Percentiles rank a stretch among this genome's conserved stretches.
Conservation (phyloP, 257 asterid genomes). For the Nicotiana undulata region DNA sequence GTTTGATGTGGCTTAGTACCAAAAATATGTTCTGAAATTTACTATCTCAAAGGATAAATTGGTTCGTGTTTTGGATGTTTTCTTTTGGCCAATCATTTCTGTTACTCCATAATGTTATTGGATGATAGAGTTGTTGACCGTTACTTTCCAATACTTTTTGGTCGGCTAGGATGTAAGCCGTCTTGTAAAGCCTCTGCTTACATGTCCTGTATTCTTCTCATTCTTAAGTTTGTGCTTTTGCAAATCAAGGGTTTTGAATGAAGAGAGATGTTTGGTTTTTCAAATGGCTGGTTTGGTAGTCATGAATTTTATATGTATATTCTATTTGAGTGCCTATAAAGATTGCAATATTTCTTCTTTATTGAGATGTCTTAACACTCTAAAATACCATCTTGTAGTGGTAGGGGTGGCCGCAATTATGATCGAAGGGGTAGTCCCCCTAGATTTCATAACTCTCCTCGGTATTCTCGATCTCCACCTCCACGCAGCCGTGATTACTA, state of each 20-base stretch:
- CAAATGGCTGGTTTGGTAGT: not conserved
- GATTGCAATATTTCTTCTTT: not conserved
- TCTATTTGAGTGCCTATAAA: not conserved
- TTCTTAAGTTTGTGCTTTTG: not conserved
- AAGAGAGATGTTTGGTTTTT: not conserved
- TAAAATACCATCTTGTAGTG: not conserved
- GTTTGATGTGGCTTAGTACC: not conserved
- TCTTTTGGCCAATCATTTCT: not conserved
- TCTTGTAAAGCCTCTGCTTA: not conserved
- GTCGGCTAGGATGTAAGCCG: not conserved
- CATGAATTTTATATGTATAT: not conserved
- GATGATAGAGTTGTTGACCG: not conserved
- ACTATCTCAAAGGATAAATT: not conserved
- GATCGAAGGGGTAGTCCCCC: conserved; percentile 73
- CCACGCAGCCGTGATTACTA: conserved; percentile 63
- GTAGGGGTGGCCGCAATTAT: conserved; percentile 52
- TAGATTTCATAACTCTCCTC: conserved; percentile 19
- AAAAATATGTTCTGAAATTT: not conserved
- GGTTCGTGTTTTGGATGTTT: not conserved
- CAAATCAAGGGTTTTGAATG: not conserved
- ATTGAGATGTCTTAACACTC: not conserved
- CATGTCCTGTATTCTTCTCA: not conserved
- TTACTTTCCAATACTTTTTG: not conserved
- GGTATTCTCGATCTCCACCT: conserved; percentile 76
- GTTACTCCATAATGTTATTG: not conserved